Conservation (phyloP, 768 basidiomycete species). For the Coprinopsis marcescibilis region DNA sequence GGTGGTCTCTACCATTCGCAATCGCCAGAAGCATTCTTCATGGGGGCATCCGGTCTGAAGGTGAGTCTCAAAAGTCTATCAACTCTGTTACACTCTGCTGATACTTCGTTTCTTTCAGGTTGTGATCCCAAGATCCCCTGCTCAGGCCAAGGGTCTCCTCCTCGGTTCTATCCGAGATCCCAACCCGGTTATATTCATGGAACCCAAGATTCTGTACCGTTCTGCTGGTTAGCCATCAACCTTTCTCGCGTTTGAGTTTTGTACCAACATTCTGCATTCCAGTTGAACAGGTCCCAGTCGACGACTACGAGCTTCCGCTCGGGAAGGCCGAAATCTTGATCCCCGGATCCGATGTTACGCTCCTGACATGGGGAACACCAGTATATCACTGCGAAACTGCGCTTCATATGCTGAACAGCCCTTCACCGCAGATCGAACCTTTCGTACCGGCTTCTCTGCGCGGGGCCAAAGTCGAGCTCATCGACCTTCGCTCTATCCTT, state of each 20-base stretch:
- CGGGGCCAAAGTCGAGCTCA: conserved; percentile 74
- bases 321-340: conserved; percentile 73
- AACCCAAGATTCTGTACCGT: conserved; percentile 90
- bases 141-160: conserved; percentile 92
- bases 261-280: background rate
- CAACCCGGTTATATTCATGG: conserved; percentile 93
- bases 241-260: conserved; percentile 1
- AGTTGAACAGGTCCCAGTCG: conserved; percentile 91
- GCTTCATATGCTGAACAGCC: conserved; percentile 62
- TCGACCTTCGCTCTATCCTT: conserved; percentile 84
- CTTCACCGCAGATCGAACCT: conserved; percentile 54
- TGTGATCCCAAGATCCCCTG: conserved; percentile 90
- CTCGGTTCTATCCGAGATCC: conserved; percentile 86
- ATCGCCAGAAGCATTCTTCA: conserved; percentile 91
- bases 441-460: conserved; percentile 64
- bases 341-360: conserved; percentile 77
- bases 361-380: conserved; percentile 92
- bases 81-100: background rate
- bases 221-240: conserved; percentile 53
- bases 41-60: conserved; percentile 87
- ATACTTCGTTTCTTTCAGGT: conserved; percentile 34
- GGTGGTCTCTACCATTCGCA: conserved; percentile 94
- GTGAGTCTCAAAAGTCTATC: conserved; percentile 27
- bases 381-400: conserved; percentile 87
- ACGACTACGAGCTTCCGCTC: conserved; percentile 82